phyloP scores from a whole-genome alignment of 176 grass and related monocot species.

The Lolium multiflorum region DNA sequence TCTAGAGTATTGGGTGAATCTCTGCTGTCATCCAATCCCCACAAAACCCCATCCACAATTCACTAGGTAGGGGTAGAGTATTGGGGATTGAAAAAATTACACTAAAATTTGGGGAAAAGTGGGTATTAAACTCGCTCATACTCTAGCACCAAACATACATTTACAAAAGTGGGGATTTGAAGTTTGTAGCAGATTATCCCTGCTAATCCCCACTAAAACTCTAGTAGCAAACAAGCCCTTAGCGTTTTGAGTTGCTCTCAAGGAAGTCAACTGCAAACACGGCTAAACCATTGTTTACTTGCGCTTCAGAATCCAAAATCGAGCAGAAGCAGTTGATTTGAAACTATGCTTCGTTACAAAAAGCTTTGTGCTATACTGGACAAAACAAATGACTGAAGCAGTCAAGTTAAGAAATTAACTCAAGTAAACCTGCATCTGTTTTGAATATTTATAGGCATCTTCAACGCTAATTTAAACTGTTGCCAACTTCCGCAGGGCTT shows the following conservation, averaged over 20 bases:
- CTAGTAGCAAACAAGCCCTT: too few species aligned
- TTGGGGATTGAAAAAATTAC: too few species aligned
- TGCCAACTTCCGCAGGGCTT: neutral
- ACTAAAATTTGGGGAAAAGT: too few species aligned
- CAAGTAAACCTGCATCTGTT: neutral
- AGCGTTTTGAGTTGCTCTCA: neutral
- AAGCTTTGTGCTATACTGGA: neutral
- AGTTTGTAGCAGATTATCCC: too few species aligned
- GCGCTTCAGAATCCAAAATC: neutral
- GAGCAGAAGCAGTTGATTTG: neutral
- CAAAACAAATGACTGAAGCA: neutral
- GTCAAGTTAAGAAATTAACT: neutral
- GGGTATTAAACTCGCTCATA: too few species aligned
- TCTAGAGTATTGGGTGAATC: too few species aligned
- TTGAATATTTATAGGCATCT: neutral
- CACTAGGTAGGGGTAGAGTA: too few species aligned
- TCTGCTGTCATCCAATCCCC: too few species aligned
- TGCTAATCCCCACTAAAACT: too few species aligned
- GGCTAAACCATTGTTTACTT: neutral
- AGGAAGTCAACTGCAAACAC: neutral
- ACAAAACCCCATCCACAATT: too few species aligned
- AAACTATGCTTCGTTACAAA: slow-evolving; percentile 1
- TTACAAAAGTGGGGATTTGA: too few species aligned
- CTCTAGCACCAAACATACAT: too few species aligned
- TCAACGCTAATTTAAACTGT: neutral